phyloP scores from a whole-genome alignment of 2,329 filamentous ascomycete genomes.

The Fusarium cicatricum region DNA sequence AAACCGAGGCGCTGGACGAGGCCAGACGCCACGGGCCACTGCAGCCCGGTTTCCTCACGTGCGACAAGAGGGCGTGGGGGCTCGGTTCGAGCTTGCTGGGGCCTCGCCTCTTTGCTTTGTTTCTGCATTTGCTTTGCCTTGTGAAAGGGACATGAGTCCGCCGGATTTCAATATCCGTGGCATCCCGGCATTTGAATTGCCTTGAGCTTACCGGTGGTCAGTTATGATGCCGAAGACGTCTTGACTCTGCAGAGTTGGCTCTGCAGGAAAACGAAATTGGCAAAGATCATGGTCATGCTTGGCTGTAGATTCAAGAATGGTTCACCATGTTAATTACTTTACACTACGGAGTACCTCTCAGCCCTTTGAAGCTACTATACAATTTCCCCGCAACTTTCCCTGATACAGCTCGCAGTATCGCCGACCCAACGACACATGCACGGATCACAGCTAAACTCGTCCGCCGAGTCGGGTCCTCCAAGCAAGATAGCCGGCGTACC shows the following conservation, averaged over 20 bases:
- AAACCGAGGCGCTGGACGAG: slow-evolving; percentile 1
- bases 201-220: slow-evolving; percentile 2
- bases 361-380: neutral
- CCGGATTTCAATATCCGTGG: neutral
- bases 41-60: slow-evolving; percentile 37
- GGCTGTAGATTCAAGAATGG: neutral
- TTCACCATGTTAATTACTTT: no score
- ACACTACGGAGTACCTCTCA: neutral
- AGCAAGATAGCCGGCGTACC: slow-evolving; percentile 42
- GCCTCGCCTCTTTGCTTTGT: neutral
- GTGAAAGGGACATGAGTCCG: neutral
- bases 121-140: neutral
- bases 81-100: neutral
- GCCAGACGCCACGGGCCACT: slow-evolving; percentile 27
- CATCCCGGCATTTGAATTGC: neutral
- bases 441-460: slow-evolving; percentile 24
- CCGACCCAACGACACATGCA: neutral
- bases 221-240: neutral
- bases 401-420: neutral
- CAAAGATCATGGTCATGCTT: neutral
- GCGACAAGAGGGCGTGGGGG: slow-evolving; percentile 30
- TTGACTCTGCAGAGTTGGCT: no score
- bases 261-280: no score
- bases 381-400: slow-evolving; percentile 3
- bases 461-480: slow-evolving; percentile 44